Evolutionary conservation across 768 basidiomycete species (phyloP).

Genomic region (Chalciporus pseudorubinellus): DNA sequence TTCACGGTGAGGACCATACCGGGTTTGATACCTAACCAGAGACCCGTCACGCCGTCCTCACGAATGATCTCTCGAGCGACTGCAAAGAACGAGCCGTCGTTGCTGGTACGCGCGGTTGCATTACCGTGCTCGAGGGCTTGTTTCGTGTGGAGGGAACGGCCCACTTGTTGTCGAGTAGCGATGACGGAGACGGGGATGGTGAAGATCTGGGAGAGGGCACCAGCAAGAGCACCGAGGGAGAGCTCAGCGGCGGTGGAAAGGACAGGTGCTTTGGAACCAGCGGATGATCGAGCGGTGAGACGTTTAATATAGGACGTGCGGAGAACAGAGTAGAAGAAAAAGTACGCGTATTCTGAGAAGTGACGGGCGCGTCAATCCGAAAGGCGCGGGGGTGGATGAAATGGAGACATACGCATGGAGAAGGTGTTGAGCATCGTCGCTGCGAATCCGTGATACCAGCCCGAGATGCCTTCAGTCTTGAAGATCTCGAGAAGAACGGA

Average conservation of each 20-base stretch:
- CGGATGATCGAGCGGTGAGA: constrained; percentile 53
- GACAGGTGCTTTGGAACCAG: constrained; percentile 57
- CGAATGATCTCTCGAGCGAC: constrained; percentile 85
- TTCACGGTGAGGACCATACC: constrained; percentile 94
- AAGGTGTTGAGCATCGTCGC: constrained; percentile 99
- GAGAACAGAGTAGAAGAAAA: constrained; percentile 97
- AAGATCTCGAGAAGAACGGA: constrained; percentile 68
- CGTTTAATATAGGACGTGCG: constrained; percentile 79
- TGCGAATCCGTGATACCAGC: constrained; percentile 87
- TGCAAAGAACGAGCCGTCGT: constrained; percentile 71
- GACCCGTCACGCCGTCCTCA: constrained; percentile 81
- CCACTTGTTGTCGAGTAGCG: constrained; percentile 95
- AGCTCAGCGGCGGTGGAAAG: constrained; percentile 81
- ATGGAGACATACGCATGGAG: constrained; percentile 69
- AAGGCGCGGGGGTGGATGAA: too few relatives aligned
- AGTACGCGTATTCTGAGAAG: constrained; percentile 90
- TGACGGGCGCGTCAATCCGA: neutral
- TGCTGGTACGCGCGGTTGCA: constrained; percentile 6
- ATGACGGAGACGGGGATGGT: constrained; percentile 98
- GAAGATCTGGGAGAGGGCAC: constrained; percentile 94
- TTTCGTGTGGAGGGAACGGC: constrained; percentile 34
- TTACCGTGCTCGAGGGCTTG: neutral
- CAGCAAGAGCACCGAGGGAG: constrained; percentile 85
- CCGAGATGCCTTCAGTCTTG: constrained; percentile 75
- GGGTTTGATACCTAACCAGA: constrained; percentile 94